Percentiles rank a stretch among this genome's conserved stretches.
These are phyloP conservation scores for Mallotus repandus DNA, from an alignment of 441 rosid genomes.

Conservation along the genomic window DNA sequence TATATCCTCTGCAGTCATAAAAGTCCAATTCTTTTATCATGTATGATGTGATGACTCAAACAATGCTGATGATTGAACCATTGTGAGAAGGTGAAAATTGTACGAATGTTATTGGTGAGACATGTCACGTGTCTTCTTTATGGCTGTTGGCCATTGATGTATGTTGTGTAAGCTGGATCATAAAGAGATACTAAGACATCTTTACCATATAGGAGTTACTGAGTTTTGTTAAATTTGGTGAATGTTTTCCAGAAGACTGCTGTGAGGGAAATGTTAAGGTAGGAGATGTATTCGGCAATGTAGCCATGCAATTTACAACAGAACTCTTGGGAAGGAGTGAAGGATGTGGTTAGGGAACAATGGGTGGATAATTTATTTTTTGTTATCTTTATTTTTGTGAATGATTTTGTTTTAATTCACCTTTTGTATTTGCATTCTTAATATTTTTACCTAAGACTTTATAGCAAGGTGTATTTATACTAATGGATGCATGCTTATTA, in stretches of 20 bases:
- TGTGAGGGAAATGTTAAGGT: not conserved
- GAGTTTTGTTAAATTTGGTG: not conserved
- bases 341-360: not conserved
- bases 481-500: not conserved
- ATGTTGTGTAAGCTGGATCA: not conserved
- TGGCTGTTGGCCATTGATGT: not conserved
- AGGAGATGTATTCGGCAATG: not conserved
- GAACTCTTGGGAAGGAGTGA: not conserved
- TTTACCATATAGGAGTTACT: not conserved
- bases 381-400: not conserved
- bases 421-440: not conserved
- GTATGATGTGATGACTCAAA: not conserved
- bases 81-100: not conserved
- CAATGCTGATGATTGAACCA: constrained; percentile 1
- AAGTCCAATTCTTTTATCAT: not conserved
- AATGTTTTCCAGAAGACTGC: not conserved
- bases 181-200: not conserved
- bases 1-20: not conserved
- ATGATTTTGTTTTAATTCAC: not conserved
- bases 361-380: constrained; percentile 1
- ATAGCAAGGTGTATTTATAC: not conserved
- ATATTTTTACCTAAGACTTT: not conserved
- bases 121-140: not conserved
- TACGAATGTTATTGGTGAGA: not conserved
- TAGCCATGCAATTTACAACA: not conserved